Conservation (phyloP, 2,329 filamentous ascomycete species). For the Colletotrichum sp. region DNA sequence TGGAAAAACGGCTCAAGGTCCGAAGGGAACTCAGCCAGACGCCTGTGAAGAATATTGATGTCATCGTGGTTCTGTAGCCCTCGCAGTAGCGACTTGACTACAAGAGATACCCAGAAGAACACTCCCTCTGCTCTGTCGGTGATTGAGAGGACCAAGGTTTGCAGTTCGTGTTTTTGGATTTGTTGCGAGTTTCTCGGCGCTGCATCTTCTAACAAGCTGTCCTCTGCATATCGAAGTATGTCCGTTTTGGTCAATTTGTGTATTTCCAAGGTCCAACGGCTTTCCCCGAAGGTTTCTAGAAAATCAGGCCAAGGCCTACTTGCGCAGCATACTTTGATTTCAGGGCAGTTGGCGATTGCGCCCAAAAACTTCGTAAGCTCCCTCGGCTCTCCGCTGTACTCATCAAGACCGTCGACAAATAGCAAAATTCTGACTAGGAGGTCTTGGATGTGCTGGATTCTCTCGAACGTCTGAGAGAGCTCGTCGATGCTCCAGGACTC, state of each 20-base stretch:
- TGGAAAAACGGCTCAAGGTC: slow-evolving; percentile 22
- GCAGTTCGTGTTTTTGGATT: too few relatives aligned
- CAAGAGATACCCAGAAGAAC: slow-evolving; percentile 36
- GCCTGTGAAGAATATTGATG: not conserved
- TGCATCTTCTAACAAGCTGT: too few relatives aligned
- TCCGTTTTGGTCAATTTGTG: too few relatives aligned
- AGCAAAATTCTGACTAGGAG: not conserved
- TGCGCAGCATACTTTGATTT: slow-evolving; percentile 36
- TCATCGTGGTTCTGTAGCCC: slow-evolving; percentile 19
- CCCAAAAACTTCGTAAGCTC: slow-evolving; percentile 31
- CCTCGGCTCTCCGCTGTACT: slow-evolving; percentile 35
- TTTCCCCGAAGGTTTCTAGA: slow-evolving; percentile 25
- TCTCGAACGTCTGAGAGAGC: slow-evolving; percentile 25
- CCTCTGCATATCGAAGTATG: too few relatives aligned
- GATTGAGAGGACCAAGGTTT: too few relatives aligned
- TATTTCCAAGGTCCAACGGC: not conserved
- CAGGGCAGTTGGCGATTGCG: slow-evolving; percentile 21
- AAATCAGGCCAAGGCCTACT: slow-evolving; percentile 36
- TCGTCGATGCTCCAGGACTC: slow-evolving; percentile 31
- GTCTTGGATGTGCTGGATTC: slow-evolving; percentile 3
- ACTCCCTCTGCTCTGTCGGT: slow-evolving; percentile 31
- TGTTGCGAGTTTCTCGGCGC: too few relatives aligned
- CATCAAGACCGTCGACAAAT: slow-evolving; percentile 38
- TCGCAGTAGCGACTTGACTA: slow-evolving; percentile 20
- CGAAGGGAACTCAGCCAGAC: slow-evolving; percentile 7